Conservation (phyloP, 2,329 filamentous ascomycete species). For the Penicillium sp. region DNA sequence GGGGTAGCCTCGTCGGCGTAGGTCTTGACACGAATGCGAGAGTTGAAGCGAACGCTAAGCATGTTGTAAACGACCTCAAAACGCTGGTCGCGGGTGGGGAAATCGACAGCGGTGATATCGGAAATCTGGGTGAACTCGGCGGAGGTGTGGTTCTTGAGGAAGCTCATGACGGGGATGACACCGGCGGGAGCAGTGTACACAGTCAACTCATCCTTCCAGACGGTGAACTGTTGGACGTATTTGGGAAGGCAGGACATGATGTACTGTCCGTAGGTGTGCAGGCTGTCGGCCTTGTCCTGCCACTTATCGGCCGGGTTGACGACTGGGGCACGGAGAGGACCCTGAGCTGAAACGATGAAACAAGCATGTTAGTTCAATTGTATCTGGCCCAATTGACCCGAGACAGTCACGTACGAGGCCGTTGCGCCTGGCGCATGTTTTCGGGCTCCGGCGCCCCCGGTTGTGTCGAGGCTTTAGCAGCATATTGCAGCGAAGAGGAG, state of each 20-base stretch:
- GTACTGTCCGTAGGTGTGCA: constrained; percentile 96
- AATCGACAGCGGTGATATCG: constrained; percentile 93
- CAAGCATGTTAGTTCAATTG: constrained; percentile 18
- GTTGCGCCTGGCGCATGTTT: constrained; percentile 66
- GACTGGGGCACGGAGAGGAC: constrained; percentile 72
- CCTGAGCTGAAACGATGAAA: constrained; percentile 42
- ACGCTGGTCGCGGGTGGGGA: constrained; percentile 89
- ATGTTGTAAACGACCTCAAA: constrained; percentile 99
- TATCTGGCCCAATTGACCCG: background rate
- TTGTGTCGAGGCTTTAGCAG: constrained; percentile 52
- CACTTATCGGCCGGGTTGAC: constrained; percentile 95
- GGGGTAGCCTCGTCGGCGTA: constrained; percentile 96
- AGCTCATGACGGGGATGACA: constrained; percentile 87
- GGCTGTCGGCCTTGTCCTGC: constrained; percentile 77
- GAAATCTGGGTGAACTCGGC: constrained; percentile 94
- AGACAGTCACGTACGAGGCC: constrained; percentile 46
- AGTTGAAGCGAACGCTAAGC: constrained; percentile 92
- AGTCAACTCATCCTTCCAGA: constrained; percentile 98
- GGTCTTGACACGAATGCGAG: constrained; percentile 95
- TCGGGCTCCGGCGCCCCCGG: constrained; percentile 61
- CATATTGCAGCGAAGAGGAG: constrained; percentile 40
- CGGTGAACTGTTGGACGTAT: constrained; percentile 98
- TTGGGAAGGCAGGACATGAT: constrained; percentile 95
- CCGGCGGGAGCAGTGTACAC: constrained; percentile 88
- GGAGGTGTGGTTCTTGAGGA: constrained; percentile 96